Base-by-base conservation (phyloP, 108 stramenopile genomes). In the Skeletonema tropicum region DNA sequence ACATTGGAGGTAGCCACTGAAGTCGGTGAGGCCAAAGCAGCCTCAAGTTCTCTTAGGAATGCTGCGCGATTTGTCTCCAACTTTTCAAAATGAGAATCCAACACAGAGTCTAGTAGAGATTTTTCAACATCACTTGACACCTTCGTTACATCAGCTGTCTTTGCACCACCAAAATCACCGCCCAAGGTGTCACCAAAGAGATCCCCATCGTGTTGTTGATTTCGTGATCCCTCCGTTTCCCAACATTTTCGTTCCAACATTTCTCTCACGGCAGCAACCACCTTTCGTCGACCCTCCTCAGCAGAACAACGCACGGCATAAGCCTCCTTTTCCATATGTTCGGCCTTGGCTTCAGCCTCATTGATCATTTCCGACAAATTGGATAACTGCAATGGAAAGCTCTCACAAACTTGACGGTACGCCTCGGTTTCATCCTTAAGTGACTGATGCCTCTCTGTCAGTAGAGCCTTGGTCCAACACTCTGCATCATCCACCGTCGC, bases 371-470 rank as follows among this genome's bases (percentile, higher is more conserved):
- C 68, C 42, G 89, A 88, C 52, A 92, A 76, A 5, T 85, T 74
- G 57, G 89, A 88, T 19, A 95, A 71, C 68, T 95, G 94, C 57
- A 90, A 81, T 3, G 91, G 85, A 86, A 95, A 95, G 26, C 90
- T 89, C 45, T 95, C 94, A 66, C 94, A 95, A 2, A 95, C 94
- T 71, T 95, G 94, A 29, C 89, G 83, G 70, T 92, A 95, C 25
- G 97, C 97, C 15, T 96, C 92, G 8, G 89, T 87, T 64, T 96
- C 95, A 70, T 97, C 97, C 29, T 80, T 65, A 23, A 97, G 86
- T 11, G 88, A 82, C 10, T 89, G 84, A 84, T 96, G 95, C 14
- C 97, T 84, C 49, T 91, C 84, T 6, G 75, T 64, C 36, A 94
- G 69, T 17, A 97, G 63, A 19, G 95, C 92, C 59, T 88, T 85